Base-by-base conservation (phyloP, 164 flowering plant species). In the Liriodendron chinense region DNA sequence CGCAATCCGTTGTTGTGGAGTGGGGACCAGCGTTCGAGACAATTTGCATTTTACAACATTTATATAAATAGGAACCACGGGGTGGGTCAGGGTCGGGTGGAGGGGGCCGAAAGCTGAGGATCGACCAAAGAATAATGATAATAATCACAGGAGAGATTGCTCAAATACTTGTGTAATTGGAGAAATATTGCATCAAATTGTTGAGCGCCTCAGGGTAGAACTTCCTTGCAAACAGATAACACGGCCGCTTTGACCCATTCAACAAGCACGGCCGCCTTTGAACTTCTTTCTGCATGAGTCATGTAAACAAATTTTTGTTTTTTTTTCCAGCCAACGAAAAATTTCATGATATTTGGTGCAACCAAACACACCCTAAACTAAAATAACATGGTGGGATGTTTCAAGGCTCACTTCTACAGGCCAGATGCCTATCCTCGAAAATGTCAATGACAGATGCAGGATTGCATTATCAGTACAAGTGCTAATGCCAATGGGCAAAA, bases 201-300 rank as follows among this genome's bases (percentile, higher is more conserved):
- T 89, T 86, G 0, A 88, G 76, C 59, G 95, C 65, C 65, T 91
- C 94, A 1, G 94, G 94, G 72, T 83, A 75, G 81, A 92, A 92
- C 70, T 92, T 92, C 75, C 95, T 85, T 1, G 92, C 95, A 76
- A 92, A 92, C 53, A 92, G 80, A 84, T 87, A 92, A 73, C 97
- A 92, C 0, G 97, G 95, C 64, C 91, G 83, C 76, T 76, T 83
- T 79, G 89, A 74, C 67, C 95, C 97, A 71, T 92, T 92, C 97
- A 94, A 91, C 67, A 89, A 34, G 80, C 97, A 92, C 22, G 89
- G 86, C 26, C 67, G 82, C 34, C 56, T 72, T 74, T 78, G 82
- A 76, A 82, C 80, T 73, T 76, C 81, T 75, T 75, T 84, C 93
- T 90, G 91, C 71, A 80, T 9, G 64, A 48, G 20, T 49, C 1